Evolutionary conservation across 1,139 yeast genomes (phyloP).

Genomic region (Sugiyamaella novakii): DNA sequence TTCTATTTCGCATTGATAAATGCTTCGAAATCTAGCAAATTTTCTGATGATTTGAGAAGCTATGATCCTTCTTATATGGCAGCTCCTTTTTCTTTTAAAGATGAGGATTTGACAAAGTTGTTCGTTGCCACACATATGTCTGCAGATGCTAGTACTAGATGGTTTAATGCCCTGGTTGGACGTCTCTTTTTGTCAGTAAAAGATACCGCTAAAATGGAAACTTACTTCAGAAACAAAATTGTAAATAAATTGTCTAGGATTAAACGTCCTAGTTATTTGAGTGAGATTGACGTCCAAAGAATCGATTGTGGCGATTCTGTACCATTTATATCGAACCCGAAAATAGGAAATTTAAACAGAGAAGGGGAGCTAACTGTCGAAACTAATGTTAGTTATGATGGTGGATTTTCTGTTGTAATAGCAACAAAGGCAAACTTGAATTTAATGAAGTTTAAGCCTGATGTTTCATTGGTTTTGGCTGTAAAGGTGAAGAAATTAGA

Average conservation of each 20-base stretch:
- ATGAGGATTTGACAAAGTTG: constrained; percentile 68
- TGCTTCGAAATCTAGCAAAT: constrained; percentile 56
- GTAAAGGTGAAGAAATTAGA: constrained; percentile 67
- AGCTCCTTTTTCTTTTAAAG: constrained; percentile 68
- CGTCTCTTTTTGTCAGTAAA: constrained; percentile 76
- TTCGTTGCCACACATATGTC: constrained; percentile 78
- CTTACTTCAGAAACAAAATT: constrained; percentile 58
- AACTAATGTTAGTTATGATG: constrained; percentile 66
- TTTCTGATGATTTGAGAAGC: constrained; percentile 16
- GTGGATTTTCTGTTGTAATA: constrained; percentile 71
- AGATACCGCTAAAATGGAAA: constrained; percentile 65
- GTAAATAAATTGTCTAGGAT: constrained; percentile 74
- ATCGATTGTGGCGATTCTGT: constrained; percentile 79
- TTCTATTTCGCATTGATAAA: constrained; percentile 85
- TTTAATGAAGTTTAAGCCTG: constrained; percentile 66
- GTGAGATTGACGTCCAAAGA: constrained; percentile 72
- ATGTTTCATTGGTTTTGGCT: constrained; percentile 74
- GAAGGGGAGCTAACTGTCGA: constrained; percentile 76
- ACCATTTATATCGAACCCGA: constrained; percentile 78
- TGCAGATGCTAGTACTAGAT: constrained; percentile 78
- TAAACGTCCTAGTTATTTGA: constrained; percentile 83
- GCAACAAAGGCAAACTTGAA: constrained; percentile 77
- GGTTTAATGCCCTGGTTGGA: constrained; percentile 89
- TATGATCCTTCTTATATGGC: constrained; percentile 60
- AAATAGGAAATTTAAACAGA: constrained; percentile 67